Percentiles rank a stretch among this genome's conserved stretches.
Conservation (phyloP, 106 monocot species). For the Narthecium ossifragum region DNA sequence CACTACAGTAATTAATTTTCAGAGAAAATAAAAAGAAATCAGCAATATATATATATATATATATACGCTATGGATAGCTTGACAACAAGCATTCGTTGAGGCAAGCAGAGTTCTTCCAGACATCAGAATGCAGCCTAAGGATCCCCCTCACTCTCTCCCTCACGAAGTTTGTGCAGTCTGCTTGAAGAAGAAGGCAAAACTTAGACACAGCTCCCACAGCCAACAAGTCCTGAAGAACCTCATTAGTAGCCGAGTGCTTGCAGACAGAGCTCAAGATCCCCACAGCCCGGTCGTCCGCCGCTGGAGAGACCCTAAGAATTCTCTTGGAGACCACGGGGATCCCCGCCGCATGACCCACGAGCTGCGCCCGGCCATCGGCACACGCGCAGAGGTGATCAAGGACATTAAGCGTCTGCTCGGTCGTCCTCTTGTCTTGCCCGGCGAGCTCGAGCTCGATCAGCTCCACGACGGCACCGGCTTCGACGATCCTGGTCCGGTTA, state of each 20-base stretch:
- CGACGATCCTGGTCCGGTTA: conserved; percentile 25
- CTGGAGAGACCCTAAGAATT: conserved; percentile 51
- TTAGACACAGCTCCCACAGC: conserved; percentile 48
- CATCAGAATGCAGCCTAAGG: conserved; percentile 31
- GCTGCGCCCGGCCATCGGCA: conserved; percentile 47
- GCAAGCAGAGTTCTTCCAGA: conserved; percentile 49
- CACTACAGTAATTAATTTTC: too few relatives aligned
- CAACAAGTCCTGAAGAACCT: conserved; percentile 48
- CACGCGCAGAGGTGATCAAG: conserved; percentile 34
- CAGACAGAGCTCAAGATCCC: conserved; percentile 26
- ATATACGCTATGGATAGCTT: background rate
- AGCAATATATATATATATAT: background rate
- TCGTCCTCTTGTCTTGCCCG: conserved; percentile 25
- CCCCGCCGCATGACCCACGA: conserved; percentile 28
- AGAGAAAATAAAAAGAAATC: too few relatives aligned
- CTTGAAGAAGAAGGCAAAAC: conserved; percentile 48
- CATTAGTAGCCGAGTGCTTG: conserved; percentile 25
- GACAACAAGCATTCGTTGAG: background rate
- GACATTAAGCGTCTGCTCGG: conserved; percentile 28
- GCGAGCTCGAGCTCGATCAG: conserved; percentile 36
- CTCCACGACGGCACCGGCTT: conserved; percentile 36
- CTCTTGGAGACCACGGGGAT: conserved; percentile 37
- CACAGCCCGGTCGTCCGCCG: conserved; percentile 35
- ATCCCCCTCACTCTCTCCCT: conserved; percentile 43
- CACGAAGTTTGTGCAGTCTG: conserved; percentile 18